Base-by-base conservation (phyloP, 495 filamentous ascomycete species). In the Astrothelium macrocarpum region DNA sequence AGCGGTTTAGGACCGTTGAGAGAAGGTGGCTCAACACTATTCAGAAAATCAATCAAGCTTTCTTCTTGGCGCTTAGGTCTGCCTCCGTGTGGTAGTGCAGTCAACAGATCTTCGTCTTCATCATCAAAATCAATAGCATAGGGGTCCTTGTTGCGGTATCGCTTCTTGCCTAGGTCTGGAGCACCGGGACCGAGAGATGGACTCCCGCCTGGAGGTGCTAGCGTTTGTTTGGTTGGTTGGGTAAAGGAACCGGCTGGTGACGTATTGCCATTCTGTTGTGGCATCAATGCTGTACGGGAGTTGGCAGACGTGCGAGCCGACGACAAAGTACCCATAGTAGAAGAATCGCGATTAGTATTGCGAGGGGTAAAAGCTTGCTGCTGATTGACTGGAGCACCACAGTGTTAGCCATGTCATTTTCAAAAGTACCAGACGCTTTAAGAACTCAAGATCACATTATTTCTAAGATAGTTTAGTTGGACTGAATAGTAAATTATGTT, bases 41-140 rank as follows among this genome's bases (percentile, higher is more conserved):
- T 84, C 61, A 99, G 78, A 78, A 99, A 99, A 68, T 99, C 95
- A 34, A 90, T 83, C 58, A 97, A 72, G 69, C 88, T 91, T 72
- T 86, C 84, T 63, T 86, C 82, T 60, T 81, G 71, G 7, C 79
- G 77, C 59, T 61, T 63, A n/a, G 72, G 71, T 29, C 16, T 56
- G 25, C 76, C 73, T 10, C 59, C 59, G 49, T 79, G 79, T 7
- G 76, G 74, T 12, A 74, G 67, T 10, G 71, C 74, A 3, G 76
- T 79, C 31, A 85, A 66, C 25, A 79, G 72, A 18, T 87, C 84
- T 0, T 79, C 77, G 1, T 90, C 84, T 23, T 93, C 88, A 66
- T 92, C 90, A 65, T 88, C 89, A 45, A 86, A 80, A 66, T 96
- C 93, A 63, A 97, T 89, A 36, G 91, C 88, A 68, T 97, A 97